phyloP scores from a whole-genome alignment of 805 yeast species.

The Myxozyma melibiosi region DNA sequence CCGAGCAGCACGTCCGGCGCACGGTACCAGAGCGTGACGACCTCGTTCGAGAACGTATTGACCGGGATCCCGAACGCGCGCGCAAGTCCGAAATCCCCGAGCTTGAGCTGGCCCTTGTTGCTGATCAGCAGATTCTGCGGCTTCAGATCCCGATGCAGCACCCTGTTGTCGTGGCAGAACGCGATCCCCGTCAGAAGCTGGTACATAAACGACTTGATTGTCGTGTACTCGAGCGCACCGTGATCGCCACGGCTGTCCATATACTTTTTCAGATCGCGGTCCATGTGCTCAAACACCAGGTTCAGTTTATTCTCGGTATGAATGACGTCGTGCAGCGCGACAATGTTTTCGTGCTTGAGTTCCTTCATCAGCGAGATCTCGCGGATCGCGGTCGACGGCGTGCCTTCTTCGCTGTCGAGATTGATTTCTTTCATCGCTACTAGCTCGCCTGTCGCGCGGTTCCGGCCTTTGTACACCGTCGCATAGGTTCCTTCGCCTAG shows the following conservation, averaged over 20 bases:
- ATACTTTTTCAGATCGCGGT: slow-evolving; percentile 87
- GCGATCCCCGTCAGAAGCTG: slow-evolving; percentile 87
- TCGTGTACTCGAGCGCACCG: slow-evolving; percentile 71
- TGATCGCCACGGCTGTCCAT: slow-evolving; percentile 84
- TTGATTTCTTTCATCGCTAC: slow-evolving; percentile 97
- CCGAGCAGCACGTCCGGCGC: slow-evolving; percentile 97
- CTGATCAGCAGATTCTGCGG: slow-evolving; percentile 93
- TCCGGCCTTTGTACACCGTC: slow-evolving; percentile 95
- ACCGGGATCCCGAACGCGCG: slow-evolving; percentile 98
- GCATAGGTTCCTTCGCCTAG: slow-evolving; percentile 97
- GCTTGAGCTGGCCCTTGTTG: slow-evolving; percentile 84
- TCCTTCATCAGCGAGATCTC: slow-evolving; percentile 96
- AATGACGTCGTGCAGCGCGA: slow-evolving; percentile 91
- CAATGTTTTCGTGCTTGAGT: slow-evolving; percentile 88
- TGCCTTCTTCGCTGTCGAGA: slow-evolving; percentile 95
- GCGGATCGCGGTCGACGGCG: slow-evolving; percentile 96
- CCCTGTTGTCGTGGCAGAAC: slow-evolving; percentile 83
- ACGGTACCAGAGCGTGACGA: slow-evolving; percentile 96
- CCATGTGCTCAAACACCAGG: slow-evolving; percentile 90
- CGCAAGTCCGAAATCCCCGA: slow-evolving; percentile 97
- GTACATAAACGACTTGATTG: slow-evolving; percentile 90
- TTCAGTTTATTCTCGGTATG: slow-evolving; percentile 96
- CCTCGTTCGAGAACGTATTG: slow-evolving; percentile 95
- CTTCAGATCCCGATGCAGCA: slow-evolving; percentile 79
- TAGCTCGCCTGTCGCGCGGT: slow-evolving; percentile 81